Evolutionary conservation across 2,329 filamentous ascomycete species (phyloP), one percentile per base, ranked within the genome.

Genomic region (Colletotrichum cereale): DNA sequence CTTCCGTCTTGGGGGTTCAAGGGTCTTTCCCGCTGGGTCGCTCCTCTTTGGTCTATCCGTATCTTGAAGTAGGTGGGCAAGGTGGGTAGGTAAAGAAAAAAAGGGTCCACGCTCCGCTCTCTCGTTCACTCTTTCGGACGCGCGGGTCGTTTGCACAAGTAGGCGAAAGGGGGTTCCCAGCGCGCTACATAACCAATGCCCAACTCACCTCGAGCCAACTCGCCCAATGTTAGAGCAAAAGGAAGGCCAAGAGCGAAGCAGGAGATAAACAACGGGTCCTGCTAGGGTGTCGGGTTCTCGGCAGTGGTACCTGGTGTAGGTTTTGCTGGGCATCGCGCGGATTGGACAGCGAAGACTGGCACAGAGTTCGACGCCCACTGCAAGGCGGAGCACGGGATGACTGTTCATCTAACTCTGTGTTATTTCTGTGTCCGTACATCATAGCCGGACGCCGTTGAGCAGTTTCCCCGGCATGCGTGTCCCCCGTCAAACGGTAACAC

Each of bases 251-350:
- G 55, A 10, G 34, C 26, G 66, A 65, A 52, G 36, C 40, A 47
- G 18, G 42, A 26, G 6, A 12, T 21, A 18, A 14, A 62, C 64
- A 62, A 24, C 21, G 57, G 67, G 68, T 26, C 40, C 57, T 34
- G 64, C 57, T 58, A 42, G 67, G 68, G 50, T 71, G 6, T 31
- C 68, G 64, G 68, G 68, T 52, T 62, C 40, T 57, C 57, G 68
- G 68, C 68, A 62, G 40, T 62, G 50, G 34, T n/a, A 52, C 56
- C 26, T 58, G n/a, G 57, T 67, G 21, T 50, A 67, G 26, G 34
- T 50, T 67, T 66, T 52, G 18, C 55, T 58, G 42, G 57, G 48
- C 64, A 50, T 34, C 42, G n/a, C 48, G 31, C 44, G 42, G 12
- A 62, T 48, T 62, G 58, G 42, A n/a, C 31, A 36, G 36, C 38